These are phyloP conservation scores for Phytophthora sojae DNA, from an alignment of 352 stramenopile species.

Conservation along the genomic window DNA sequence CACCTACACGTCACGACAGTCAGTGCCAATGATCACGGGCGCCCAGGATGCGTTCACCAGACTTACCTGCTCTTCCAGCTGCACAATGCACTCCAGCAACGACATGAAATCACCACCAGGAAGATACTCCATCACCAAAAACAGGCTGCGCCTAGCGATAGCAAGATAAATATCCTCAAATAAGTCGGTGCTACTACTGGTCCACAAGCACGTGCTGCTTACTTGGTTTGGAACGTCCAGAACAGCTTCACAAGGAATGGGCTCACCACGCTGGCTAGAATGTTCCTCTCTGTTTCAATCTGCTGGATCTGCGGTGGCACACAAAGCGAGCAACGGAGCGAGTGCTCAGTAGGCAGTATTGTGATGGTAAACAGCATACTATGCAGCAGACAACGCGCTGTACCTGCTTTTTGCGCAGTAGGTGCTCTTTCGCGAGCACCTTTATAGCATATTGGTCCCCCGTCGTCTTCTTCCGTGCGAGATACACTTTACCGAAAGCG, in stretches of 20 bases:
- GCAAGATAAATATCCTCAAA: constrained; percentile 8
- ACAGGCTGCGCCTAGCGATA: constrained; percentile 72
- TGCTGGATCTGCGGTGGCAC: constrained; percentile 66
- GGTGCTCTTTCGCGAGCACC: constrained; percentile 89
- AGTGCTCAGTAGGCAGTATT: constrained; percentile 23
- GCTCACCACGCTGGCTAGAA: constrained; percentile 87
- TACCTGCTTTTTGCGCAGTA: constrained; percentile 91
- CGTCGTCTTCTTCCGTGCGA: constrained; percentile 87
- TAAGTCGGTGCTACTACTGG: constrained; percentile 20
- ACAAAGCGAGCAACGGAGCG: constrained; percentile 6
- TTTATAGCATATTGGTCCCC: constrained; percentile 93
- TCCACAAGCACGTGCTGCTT: constrained; percentile 32
- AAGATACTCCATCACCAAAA: constrained; percentile 93
- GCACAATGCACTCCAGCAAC: constrained; percentile 88
- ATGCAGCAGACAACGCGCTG: constrained; percentile 4
- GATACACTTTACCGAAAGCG: constrained; percentile 90
- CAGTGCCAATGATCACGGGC: neutral
- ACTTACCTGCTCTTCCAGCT: constrained; percentile 83
- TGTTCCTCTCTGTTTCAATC: constrained; percentile 91
- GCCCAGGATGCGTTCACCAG: neutral
- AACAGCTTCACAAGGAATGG: constrained; percentile 93
- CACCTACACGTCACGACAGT: constrained; percentile 49
- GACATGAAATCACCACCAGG: constrained; percentile 92
- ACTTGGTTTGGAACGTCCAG: constrained; percentile 92
- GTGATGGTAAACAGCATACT: neutral